Conservation (phyloP, 768 basidiomycete species). For the Russula ochroleuca region DNA sequence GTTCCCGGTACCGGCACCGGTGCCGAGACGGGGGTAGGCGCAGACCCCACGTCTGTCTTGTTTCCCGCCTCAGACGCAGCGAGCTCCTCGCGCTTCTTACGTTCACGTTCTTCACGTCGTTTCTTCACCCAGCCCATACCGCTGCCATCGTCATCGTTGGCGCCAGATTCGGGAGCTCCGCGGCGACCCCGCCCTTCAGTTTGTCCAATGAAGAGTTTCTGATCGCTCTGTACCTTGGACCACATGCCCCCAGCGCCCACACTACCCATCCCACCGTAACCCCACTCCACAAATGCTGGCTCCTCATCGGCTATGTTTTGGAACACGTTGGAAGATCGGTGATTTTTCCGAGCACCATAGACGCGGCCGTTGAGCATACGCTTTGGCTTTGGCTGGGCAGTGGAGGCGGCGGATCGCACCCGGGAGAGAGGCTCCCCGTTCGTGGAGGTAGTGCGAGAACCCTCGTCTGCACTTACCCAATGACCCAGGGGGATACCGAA, state of each 20-base stretch:
- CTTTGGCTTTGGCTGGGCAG: slow-evolving; percentile 4
- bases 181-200: slow-evolving; percentile 15
- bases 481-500: slow-evolving; percentile 15
- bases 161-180: slow-evolving; percentile 30
- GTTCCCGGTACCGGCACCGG: neutral
- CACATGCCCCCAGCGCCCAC: slow-evolving; percentile 30
- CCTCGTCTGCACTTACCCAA: slow-evolving; percentile 15
- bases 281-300: slow-evolving; percentile 88
- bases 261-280: slow-evolving; percentile 76
- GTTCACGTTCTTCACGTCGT: slow-evolving; percentile 53
- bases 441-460: neutral
- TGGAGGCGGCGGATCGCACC: neutral
- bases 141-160: slow-evolving; percentile 68
- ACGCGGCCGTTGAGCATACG: slow-evolving; percentile 80
- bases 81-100: slow-evolving; percentile 40
- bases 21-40: neutral
- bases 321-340: slow-evolving; percentile 41
- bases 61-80: slow-evolving; percentile 32
- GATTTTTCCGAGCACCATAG: slow-evolving; percentile 47
- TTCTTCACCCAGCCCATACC: slow-evolving; percentile 79
- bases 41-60: slow-evolving; percentile 26
- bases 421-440: slow-evolving; percentile 4
- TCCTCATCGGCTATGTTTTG: slow-evolving; percentile 51
- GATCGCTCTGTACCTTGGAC: slow-evolving; percentile 26
- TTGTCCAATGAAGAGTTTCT: slow-evolving; percentile 25